phyloP scores from a whole-genome alignment of 768 basidiomycete genomes.

The Clitopilus passeckerianus region DNA sequence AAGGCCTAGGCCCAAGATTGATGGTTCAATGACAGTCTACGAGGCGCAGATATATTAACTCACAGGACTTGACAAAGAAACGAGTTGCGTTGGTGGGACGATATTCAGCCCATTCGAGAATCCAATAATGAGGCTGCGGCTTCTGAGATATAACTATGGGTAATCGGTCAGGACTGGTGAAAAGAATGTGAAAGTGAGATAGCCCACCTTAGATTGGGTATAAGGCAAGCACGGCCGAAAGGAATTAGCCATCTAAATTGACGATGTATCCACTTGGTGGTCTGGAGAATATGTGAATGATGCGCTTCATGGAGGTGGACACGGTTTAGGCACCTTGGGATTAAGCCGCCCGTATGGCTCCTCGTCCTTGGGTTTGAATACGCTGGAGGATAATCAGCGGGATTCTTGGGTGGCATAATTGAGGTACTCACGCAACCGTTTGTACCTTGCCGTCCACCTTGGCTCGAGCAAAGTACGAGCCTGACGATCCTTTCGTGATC shows the following conservation, averaged over 20 bases:
- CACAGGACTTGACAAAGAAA: slow-evolving; percentile 73
- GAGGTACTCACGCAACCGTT: slow-evolving; percentile 68
- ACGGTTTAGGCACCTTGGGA: slow-evolving; percentile 56
- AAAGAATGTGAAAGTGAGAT: not conserved
- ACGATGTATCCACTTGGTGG: slow-evolving; percentile 86
- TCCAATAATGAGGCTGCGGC: slow-evolving; percentile 86
- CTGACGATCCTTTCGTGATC: slow-evolving; percentile 85
- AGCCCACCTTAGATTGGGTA: slow-evolving; percentile 76
- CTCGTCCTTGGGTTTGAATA: slow-evolving; percentile 91
- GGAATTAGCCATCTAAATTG: slow-evolving; percentile 89
- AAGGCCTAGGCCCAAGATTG: slow-evolving; percentile 57
- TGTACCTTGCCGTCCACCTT: slow-evolving; percentile 73
- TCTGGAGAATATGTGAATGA: slow-evolving; percentile 32
- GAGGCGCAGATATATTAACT: slow-evolving; percentile 10
- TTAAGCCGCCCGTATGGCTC: slow-evolving; percentile 87
- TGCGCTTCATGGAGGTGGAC: not conserved
- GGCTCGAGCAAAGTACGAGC: slow-evolving; percentile 87
- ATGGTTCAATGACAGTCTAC: no score
- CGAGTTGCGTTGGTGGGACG: slow-evolving; percentile 82
- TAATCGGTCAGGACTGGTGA: not conserved
- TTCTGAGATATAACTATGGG: slow-evolving; percentile 75
- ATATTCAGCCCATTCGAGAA: slow-evolving; percentile 69
- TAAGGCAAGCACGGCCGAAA: slow-evolving; percentile 84
- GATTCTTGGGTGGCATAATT: not conserved
- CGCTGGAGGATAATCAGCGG: slow-evolving; percentile 31